Percentiles rank a stretch among this genome's conserved stretches.
Conservation (phyloP, 768 basidiomycete genomes). For the Hypholoma sublateritium region DNA sequence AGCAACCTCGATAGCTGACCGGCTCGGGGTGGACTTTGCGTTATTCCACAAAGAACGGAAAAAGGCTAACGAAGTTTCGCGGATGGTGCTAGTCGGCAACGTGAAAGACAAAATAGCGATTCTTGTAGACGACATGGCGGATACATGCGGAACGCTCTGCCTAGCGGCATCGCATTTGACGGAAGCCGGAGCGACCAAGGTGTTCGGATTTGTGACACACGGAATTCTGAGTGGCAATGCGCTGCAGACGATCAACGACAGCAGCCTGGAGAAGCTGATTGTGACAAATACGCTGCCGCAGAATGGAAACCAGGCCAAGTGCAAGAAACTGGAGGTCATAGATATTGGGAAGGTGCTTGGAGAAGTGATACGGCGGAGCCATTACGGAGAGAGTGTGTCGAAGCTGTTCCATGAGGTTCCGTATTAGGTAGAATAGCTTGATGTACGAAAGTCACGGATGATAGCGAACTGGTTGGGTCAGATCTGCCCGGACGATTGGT, state of each 20-base stretch:
- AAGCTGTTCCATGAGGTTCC: conserved; percentile 90
- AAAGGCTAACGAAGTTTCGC: conserved; percentile 92
- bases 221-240: conserved; percentile 94
- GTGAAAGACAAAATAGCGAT: conserved; percentile 92
- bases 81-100: conserved; percentile 94
- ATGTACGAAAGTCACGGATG: conserved; percentile 17
- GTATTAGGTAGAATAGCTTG: conserved; percentile 47
- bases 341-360: conserved; percentile 95
- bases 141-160: conserved; percentile 93
- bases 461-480: conserved; percentile 11
- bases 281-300: conserved; percentile 99
- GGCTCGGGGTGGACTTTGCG: conserved; percentile 95
- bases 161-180: conserved; percentile 87
- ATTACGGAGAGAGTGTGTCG: conserved; percentile 94
- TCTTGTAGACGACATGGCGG: conserved; percentile 98
- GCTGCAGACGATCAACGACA: conserved; percentile 66
- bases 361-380: conserved; percentile 93
- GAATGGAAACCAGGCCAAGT: conserved; percentile 64
- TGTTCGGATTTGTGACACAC: conserved; percentile 94
- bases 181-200: conserved; percentile 83
- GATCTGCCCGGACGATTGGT: conserved; percentile 29
- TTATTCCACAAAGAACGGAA: conserved; percentile 99
- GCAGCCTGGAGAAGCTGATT: conserved; percentile 87
- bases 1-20: conserved; percentile 95
- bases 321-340: conserved; percentile 86